Base-by-base conservation (phyloP, 1,284 basidiomycete species). In the Ganoderma lucidum region DNA sequence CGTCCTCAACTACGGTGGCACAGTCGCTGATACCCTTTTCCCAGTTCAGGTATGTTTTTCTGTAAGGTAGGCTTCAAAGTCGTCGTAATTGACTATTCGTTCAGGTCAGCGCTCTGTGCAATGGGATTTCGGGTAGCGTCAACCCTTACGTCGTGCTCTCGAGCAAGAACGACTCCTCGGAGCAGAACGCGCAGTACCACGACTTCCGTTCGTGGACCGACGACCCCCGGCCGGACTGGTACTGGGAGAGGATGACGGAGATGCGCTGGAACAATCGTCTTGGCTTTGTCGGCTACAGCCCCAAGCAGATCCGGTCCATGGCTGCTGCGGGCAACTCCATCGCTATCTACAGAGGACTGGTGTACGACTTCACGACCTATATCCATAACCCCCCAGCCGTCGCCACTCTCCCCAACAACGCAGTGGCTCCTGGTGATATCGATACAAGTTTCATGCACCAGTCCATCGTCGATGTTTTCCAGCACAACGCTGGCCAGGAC, bases 211-310 rank as follows among this genome's bases (percentile, higher is more conserved):
- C 89, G 0, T 91, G 85, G 76, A 94, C 92, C 37, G 93, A 92
- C 70, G 97, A 99, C 78, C 92, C 93, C 0, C 90, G 97, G 30
- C 96, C 96, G 0, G 97, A 99, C 80, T 99, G 97, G 98, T 99
- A 99, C 82, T 96, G 93, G 74, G 94, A 99, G 83, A 88, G 85
- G 73, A 97, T 97, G 96, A 91, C 93, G 6, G 83, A 88, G 75
- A 92, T 99, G 90, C 93, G 96, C 6, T 97, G 93, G 85, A 93
- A 90, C 69, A 92, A 90, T 76, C 92, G 96, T 64, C 88, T 92
- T 61, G 97, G 97, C 0, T 99, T 97, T 80, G 81, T 98, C 74
- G 98, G 96, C 0, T 95, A 90, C 79, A 96, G 95, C 0, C 89
- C 90, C 30, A 90, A 91, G 76, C 91, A 93, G 71, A 88, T 99